Conservation (phyloP, 2,329 filamentous ascomycete genomes). For the Madurella mycetomatis region DNA sequence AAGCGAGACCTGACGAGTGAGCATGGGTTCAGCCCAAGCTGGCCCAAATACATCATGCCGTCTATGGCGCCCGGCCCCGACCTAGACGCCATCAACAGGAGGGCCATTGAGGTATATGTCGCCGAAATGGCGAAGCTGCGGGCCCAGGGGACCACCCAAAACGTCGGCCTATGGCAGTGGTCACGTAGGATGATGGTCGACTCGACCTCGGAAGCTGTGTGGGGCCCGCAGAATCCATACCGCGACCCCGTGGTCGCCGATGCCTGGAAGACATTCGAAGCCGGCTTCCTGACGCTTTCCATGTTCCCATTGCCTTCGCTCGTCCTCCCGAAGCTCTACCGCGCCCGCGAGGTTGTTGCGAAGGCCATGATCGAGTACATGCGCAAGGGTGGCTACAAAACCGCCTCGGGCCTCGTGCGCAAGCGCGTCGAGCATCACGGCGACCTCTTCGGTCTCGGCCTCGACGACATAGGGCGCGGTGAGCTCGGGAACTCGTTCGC, state of each 20-base stretch:
- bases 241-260: slow-evolving; percentile 21
- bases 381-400: slow-evolving; percentile 22
- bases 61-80: slow-evolving; percentile 10
- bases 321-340: slow-evolving; percentile 9
- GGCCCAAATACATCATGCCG: slow-evolving; percentile 14
- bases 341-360: slow-evolving; percentile 10
- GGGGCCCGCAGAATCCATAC: slow-evolving; percentile 27
- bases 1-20: slow-evolving; percentile 15
- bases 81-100: slow-evolving; percentile 24
- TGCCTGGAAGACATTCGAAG: slow-evolving; percentile 23
- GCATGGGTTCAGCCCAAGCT: slow-evolving; percentile 14
- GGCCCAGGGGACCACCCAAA: not conserved
- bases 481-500: slow-evolving; percentile 28
- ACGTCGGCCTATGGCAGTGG: slow-evolving; percentile 23
- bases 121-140: slow-evolving; percentile 16
- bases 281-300: slow-evolving; percentile 9
- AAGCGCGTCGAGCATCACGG: slow-evolving; percentile 25
- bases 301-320: slow-evolving; percentile 4
- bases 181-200: slow-evolving; percentile 19
- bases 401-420: slow-evolving; percentile 23
- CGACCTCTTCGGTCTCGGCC: slow-evolving; percentile 14
- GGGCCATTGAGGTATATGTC: slow-evolving; percentile 20
- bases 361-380: slow-evolving; percentile 21
- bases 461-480: slow-evolving; percentile 26
- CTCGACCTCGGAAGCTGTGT: slow-evolving; percentile 27